Percentiles rank a stretch among this genome's conserved stretches.
Conservation (phyloP, 371 early-diverging fungal genomes). For the Coemansia sp. region DNA sequence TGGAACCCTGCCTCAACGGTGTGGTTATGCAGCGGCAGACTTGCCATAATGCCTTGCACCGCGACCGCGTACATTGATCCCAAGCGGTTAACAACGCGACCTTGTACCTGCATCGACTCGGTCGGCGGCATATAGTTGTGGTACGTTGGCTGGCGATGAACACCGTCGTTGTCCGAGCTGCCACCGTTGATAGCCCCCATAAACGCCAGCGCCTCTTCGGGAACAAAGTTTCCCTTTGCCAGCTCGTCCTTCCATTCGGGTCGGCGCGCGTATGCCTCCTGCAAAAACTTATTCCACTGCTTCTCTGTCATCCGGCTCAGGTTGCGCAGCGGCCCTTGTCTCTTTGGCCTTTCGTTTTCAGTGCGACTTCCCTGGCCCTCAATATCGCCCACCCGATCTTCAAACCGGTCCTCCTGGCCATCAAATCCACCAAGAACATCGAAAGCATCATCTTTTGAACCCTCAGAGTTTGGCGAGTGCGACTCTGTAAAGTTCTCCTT, state of each 20-base stretch:
- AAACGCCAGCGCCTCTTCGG: slow-evolving; percentile 53
- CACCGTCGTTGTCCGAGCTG: slow-evolving; percentile 23
- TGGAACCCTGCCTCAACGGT: slow-evolving; percentile 50
- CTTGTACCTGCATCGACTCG: slow-evolving; percentile 57
- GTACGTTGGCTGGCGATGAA: slow-evolving; percentile 45
- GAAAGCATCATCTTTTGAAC: not conserved
- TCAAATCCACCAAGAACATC: slow-evolving; percentile 3
- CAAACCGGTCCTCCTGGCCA: not conserved
- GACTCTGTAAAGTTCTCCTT: slow-evolving; percentile 72
- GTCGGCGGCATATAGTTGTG: slow-evolving; percentile 49
- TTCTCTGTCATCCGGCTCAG: slow-evolving; percentile 58
- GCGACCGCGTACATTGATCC: slow-evolving; percentile 60
- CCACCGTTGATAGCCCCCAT: slow-evolving; percentile 50
- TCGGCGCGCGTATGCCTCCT: slow-evolving; percentile 53
- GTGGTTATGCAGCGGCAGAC: slow-evolving; percentile 51
- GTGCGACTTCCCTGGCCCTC: not conserved
- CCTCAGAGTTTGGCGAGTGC: slow-evolving; percentile 49
- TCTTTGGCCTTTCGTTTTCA: not conserved
- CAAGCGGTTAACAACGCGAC: slow-evolving; percentile 63
- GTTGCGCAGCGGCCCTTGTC: slow-evolving; percentile 46
- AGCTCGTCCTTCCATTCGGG: slow-evolving; percentile 58
- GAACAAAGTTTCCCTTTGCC: slow-evolving; percentile 42
- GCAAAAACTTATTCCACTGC: slow-evolving; percentile 63
- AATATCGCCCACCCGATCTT: too few relatives aligned
- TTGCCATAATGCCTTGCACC: slow-evolving; percentile 67